phyloP scores from a whole-genome alignment of 805 yeast genomes.

The Pachysolen tannophilus region DNA sequence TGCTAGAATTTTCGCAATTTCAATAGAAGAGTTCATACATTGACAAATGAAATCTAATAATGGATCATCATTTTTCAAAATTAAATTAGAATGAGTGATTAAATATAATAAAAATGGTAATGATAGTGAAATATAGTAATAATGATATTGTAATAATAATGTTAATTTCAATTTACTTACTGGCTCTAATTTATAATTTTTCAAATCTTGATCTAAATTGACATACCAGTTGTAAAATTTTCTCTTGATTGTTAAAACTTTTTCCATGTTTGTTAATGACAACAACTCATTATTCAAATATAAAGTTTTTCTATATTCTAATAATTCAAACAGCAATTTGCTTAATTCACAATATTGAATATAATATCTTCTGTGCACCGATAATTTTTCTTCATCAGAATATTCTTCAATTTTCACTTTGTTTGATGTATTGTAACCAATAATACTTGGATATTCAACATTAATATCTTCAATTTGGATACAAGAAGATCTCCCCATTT shows the following conservation, averaged over 20 bases:
- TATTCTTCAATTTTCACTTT: constrained; percentile 20
- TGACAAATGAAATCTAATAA: constrained; percentile 7
- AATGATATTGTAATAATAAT: constrained; percentile 32
- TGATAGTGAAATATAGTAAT: constrained; percentile 31
- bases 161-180: constrained; percentile 31
- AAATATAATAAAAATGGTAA: constrained; percentile 30
- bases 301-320: constrained; percentile 28
- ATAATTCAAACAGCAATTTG: constrained; percentile 29
- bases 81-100: neutral
- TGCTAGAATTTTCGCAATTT: constrained; percentile 7
- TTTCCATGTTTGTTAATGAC: constrained; percentile 30
- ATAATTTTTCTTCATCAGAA: constrained; percentile 20
- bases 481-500: constrained; percentile 39
- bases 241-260: constrained; percentile 27
- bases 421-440: no score
- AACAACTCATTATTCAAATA: constrained; percentile 29
- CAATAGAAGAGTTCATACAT: constrained; percentile 9
- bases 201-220: constrained; percentile 24
- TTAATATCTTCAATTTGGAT: constrained; percentile 36
- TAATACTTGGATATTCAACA: constrained; percentile 27
- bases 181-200: constrained; percentile 23
- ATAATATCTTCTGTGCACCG: constrained; percentile 24
- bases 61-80: constrained; percentile 5
- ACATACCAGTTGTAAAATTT: constrained; percentile 27
- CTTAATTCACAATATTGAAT: constrained; percentile 26